These are phyloP conservation scores for Dothidotthia symphoricarpi DNA, from an alignment of 2,329 filamentous ascomycete genomes.

Conservation along the genomic window DNA sequence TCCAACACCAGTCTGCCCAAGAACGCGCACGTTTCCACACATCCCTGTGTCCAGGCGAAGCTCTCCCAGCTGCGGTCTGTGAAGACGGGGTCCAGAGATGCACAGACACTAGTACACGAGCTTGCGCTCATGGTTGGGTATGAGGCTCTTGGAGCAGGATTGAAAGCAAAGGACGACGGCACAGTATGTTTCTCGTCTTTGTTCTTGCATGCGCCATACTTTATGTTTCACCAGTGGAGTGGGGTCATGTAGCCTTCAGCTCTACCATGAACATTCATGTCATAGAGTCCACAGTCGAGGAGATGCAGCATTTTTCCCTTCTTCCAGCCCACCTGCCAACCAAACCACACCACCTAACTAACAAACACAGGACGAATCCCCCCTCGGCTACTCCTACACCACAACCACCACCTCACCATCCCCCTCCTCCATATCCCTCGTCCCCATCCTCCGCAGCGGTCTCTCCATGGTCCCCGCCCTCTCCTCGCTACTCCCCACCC, in stretches of 20 bases:
- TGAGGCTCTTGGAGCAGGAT: constrained; percentile 69
- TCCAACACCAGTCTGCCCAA: constrained; percentile 32
- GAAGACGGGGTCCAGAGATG: constrained; percentile 68
- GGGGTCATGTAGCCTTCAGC: neutral
- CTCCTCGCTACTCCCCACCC: constrained; percentile 74
- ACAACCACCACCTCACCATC: constrained; percentile 62
- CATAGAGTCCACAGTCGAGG: no score
- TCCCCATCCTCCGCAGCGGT: constrained; percentile 90
- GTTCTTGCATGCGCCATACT: neutral
- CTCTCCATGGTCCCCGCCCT: constrained; percentile 88
- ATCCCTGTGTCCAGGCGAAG: constrained; percentile 85
- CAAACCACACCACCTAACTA: constrained; percentile 2
- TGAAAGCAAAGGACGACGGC: constrained; percentile 59
- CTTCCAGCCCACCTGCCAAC: no score
- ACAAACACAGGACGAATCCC: constrained; percentile 65
- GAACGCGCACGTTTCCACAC: constrained; percentile 72
- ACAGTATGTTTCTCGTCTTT: constrained; percentile 55
- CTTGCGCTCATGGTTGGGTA: constrained; percentile 79
- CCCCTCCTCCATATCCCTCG: constrained; percentile 70
- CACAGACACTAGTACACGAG: constrained; percentile 79
- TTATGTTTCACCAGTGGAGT: neutral
- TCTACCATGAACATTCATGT: no score
- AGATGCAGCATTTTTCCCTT: no score
- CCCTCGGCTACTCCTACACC: constrained; percentile 73
- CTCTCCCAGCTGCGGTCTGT: constrained; percentile 82